Percentiles rank a stretch among this genome's conserved stretches.
Conservation (phyloP, 305 asterid species). For the Fraxinus ornus region DNA sequence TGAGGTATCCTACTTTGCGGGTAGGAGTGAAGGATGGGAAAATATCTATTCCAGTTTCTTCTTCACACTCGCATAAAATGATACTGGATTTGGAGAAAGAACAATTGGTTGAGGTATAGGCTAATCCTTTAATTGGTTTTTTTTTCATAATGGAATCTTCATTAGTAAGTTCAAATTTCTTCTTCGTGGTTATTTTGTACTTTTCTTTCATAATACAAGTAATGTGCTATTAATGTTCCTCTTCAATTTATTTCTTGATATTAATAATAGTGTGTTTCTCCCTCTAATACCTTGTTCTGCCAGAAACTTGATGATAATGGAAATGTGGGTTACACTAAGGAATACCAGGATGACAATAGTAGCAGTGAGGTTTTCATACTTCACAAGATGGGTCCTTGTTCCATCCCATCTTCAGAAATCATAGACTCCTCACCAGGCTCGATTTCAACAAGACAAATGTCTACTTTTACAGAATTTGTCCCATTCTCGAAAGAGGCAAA, state of each 20-base stretch:
- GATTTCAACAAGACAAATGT: slow-evolving; percentile 37
- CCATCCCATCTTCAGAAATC: slow-evolving; percentile 36
- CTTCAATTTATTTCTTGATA: slow-evolving; percentile 12
- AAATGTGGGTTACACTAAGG: slow-evolving; percentile 37
- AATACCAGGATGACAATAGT: slow-evolving; percentile 38
- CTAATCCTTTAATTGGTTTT: slow-evolving; percentile 7
- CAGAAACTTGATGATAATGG: slow-evolving; percentile 58
- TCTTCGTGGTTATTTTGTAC: slow-evolving; percentile 4
- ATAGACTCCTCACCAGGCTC: slow-evolving; percentile 31
- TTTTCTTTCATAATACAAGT: not conserved
- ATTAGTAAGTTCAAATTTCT: not conserved
- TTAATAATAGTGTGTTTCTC: slow-evolving; percentile 11
- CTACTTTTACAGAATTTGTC: slow-evolving; percentile 47
- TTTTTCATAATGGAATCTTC: not conserved
- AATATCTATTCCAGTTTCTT: slow-evolving; percentile 38
- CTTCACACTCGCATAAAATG: slow-evolving; percentile 40
- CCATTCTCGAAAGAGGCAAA: slow-evolving; percentile 44
- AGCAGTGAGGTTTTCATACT: slow-evolving; percentile 39
- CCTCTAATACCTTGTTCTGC: not conserved
- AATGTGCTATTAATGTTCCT: not conserved
- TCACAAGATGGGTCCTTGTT: slow-evolving; percentile 38
- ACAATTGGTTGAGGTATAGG: slow-evolving; percentile 57
- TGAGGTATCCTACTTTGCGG: slow-evolving; percentile 43
- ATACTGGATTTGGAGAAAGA: slow-evolving; percentile 39
- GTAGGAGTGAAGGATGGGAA: slow-evolving; percentile 62